Conservation (phyloP, 257 asterid species). For the Scutellaria minor region DNA sequence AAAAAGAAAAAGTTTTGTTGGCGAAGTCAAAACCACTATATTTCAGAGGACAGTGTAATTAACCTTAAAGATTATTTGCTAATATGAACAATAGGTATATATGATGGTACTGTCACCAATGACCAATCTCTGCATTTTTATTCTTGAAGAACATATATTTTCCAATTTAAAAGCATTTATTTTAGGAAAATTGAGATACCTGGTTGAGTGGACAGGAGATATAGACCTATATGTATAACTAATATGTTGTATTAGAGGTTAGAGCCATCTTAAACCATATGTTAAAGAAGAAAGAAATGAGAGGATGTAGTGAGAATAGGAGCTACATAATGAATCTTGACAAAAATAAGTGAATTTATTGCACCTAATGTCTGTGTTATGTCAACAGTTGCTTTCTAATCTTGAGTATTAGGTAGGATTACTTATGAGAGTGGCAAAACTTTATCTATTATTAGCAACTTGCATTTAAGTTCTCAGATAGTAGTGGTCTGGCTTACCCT, state of each 20-base stretch:
- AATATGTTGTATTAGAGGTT: background rate
- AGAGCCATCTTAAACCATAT: background rate
- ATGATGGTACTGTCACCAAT: too few species aligned
- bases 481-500: background rate
- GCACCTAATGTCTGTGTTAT: constrained; percentile 27
- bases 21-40: too few species aligned
- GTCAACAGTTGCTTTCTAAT: constrained; percentile 35
- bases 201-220: background rate
- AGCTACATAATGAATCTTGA: constrained; percentile 6
- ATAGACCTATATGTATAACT: background rate
- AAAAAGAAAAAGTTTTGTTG: too few species aligned
- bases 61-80: too few species aligned
- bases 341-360: constrained; percentile 21
- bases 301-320: background rate
- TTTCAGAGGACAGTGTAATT: too few species aligned
- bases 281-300: background rate
- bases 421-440: constrained; percentile 35
- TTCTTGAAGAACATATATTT: background rate
- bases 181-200: background rate
- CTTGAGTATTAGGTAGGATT: constrained; percentile 35
- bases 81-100: background rate
- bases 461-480: constrained; percentile 12
- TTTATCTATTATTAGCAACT: constrained; percentile 23
- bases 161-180: too few species aligned
- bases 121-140: background rate